Base-by-base conservation (phyloP, 306 rosid genomes). In the Trifolium pratense region DNA sequence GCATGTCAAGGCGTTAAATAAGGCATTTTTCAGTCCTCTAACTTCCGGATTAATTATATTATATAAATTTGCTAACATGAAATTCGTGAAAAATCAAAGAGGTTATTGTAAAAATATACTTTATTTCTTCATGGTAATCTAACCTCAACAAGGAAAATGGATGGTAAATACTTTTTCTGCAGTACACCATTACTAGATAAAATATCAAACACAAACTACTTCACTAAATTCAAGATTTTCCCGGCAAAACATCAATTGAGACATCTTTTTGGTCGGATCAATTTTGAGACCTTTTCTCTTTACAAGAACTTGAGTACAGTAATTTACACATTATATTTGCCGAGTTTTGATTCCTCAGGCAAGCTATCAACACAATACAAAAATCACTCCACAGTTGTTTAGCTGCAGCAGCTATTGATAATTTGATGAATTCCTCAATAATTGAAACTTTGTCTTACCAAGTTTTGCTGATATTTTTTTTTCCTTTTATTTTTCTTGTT, bases 361-460 rank as follows among this genome's bases (percentile, higher is more conserved):
- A 84, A 69, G 77, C 60, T 56, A 82, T 70, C 56, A 34, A 46
- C 73, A 68, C 70, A 73, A 79, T 85, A 82, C 93, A 91, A 80
- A 80, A 86, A 83, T 78, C 49, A 83, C 77, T 66, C 77, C 9
- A 87, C 87, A 51, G 71, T 74, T 52, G 61, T 82, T 73, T 52
- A 77, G 82, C 88, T 55, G 87, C 87, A 82, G 70, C 70, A 85
- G 77, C 74, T 59, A 74, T 61, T 78, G 81, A 80, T 45, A 23
- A 37, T 66, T 66, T 43, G 57, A 66, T 60, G 78, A 23, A 81
- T 62, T 74, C 75, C 80, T 82, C 75, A 61, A 61, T 36, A 52
- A 56, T 56, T 5, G 62, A 72, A 74, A 49, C 63, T 74, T 63
- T 37, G 49, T 82, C 62, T 45, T 40, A 55, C 80, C 77, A 79